A percentile compares a stretch with the other conserved stretches of the same genome.
These are phyloP conservation scores for Wallacemonas sp. DNA, from an alignment of 208 protist genomes.

Conservation along the genomic window DNA sequence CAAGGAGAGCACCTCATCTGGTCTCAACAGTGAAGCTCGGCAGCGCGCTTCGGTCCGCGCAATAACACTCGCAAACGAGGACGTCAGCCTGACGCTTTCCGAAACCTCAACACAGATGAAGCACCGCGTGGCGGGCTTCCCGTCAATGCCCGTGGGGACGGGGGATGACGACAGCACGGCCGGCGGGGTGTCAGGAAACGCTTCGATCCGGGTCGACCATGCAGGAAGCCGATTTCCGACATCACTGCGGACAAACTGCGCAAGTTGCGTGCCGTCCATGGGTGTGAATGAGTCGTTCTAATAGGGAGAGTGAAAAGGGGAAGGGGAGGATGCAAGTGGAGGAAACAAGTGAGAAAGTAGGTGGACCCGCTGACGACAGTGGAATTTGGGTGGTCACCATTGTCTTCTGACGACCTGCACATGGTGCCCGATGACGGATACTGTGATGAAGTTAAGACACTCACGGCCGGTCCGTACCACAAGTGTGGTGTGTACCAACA, in stretches of 20 bases:
- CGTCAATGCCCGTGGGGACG: slow-evolving; percentile 1
- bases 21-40: neutral
- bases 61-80: slow-evolving; percentile 15
- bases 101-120: slow-evolving; percentile 45
- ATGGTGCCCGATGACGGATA: too few relatives aligned
- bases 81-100: slow-evolving; percentile 21
- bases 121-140: neutral
- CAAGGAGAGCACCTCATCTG: slow-evolving; percentile 3
- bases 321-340: too few relatives aligned
- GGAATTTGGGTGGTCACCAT: too few relatives aligned
- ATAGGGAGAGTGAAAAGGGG: too few relatives aligned
- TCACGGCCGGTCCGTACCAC: too few relatives aligned
- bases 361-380: too few relatives aligned
- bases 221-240: slow-evolving; percentile 48
- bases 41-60: slow-evolving; percentile 2
- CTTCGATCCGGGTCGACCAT: slow-evolving; percentile 25
- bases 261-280: neutral
- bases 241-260: slow-evolving; percentile 20
- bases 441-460: too few relatives aligned
- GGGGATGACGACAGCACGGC: slow-evolving; percentile 26
- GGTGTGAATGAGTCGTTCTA: too few relatives aligned
- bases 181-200: neutral
- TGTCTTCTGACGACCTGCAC: too few relatives aligned
- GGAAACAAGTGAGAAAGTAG: too few relatives aligned
- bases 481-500: too few relatives aligned